Conservation (phyloP, 176 grass and related monocot genomes). For the Cenchrus americanus region DNA sequence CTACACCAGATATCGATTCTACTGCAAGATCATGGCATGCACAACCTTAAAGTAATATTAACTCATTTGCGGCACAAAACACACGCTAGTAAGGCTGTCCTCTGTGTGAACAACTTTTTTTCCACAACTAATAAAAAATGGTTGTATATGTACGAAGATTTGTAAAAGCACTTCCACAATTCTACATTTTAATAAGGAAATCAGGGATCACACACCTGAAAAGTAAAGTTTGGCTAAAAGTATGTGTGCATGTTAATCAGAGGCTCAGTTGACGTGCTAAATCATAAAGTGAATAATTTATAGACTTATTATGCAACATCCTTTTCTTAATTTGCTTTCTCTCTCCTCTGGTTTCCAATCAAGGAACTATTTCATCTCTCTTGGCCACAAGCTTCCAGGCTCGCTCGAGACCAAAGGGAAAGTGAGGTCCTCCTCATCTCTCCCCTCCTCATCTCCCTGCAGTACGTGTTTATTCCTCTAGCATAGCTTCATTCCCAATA, state of each 20-base stretch:
- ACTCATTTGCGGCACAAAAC: conserved; percentile 9
- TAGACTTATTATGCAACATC: neutral
- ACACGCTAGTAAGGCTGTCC: neutral
- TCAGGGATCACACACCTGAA: neutral
- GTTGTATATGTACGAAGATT: neutral
- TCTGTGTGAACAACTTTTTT: neutral
- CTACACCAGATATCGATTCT: conserved; percentile 39
- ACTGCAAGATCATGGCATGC: conserved; percentile 18
- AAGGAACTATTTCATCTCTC: conserved; percentile 49
- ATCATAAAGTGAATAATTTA: neutral
- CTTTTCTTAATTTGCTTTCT: conserved; percentile 32
- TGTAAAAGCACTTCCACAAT: neutral
- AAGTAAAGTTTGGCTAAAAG: neutral
- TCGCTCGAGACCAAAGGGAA: conserved; percentile 49
- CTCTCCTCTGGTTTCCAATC: conserved; percentile 32
- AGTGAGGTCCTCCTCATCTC: conserved; percentile 41
- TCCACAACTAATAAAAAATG: neutral
- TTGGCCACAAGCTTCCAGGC: conserved; percentile 31
- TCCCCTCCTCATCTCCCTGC: conserved; percentile 13
- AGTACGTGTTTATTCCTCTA: conserved; percentile 1
- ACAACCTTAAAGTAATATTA: conserved; percentile 12
- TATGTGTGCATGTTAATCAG: neutral
- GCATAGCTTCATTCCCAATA: conserved; percentile 29
- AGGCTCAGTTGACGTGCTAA: neutral
- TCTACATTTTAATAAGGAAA: neutral